Conservation (phyloP, 2,329 filamentous ascomycete species). For the Colletotrichum sp. region DNA sequence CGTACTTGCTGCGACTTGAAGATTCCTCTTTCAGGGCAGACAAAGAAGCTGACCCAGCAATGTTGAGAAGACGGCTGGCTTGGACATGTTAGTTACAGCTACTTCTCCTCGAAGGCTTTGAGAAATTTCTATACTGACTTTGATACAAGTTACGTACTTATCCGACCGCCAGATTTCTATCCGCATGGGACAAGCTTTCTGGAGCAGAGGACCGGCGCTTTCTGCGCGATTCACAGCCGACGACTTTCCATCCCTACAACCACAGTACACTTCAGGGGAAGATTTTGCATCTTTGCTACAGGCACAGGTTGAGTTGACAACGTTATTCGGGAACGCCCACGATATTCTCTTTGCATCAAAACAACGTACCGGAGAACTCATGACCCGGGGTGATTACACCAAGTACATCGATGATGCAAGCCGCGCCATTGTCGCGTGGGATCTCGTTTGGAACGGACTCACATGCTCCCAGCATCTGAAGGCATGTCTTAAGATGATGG, state of each 20-base stretch:
- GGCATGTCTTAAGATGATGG: constrained; percentile 70
- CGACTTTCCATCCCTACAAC: constrained; percentile 71
- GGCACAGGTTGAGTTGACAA: constrained; percentile 72
- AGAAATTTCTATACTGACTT: no score
- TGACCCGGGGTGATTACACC: constrained; percentile 16
- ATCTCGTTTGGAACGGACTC: neutral
- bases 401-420: constrained; percentile 18
- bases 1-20: constrained; percentile 73
- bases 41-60: neutral
- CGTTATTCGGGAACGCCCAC: constrained; percentile 46
- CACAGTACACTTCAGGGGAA: constrained; percentile 62
- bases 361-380: constrained; percentile 11
- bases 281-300: constrained; percentile 73
- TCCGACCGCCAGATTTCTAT: constrained; percentile 71
- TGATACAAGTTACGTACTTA: neutral
- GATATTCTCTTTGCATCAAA: constrained; percentile 22
- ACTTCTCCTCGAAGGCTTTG: no score
- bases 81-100: constrained; percentile 59
- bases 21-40: neutral
- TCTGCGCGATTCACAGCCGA: constrained; percentile 67
- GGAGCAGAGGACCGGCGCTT: constrained; percentile 73
- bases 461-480: constrained; percentile 68
- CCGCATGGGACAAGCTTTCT: constrained; percentile 73
- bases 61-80: constrained; percentile 62
- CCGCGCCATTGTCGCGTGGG: constrained; percentile 1